These are phyloP conservation scores for Fusarium temperatum DNA, from an alignment of 2,329 filamentous ascomycete species.

Conservation along the genomic window DNA sequence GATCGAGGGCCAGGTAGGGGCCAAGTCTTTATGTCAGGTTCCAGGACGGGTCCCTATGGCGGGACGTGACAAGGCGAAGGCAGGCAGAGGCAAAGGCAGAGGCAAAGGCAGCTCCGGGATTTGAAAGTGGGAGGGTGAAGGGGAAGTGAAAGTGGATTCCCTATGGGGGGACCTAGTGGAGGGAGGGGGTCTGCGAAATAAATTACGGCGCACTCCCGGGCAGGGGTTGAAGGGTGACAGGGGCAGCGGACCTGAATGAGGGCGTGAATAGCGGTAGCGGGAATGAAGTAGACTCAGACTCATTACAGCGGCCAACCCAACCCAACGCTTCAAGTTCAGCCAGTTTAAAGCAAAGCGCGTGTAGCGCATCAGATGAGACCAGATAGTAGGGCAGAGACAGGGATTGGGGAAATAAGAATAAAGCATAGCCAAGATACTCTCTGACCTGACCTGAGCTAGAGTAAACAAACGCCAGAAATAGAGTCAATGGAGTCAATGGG, in stretches of 20 bases:
- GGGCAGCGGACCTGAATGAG: constrained; percentile 19
- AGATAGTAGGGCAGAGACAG: constrained; percentile 3
- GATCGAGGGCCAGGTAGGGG: constrained; percentile 43
- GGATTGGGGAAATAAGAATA: constrained; percentile 22
- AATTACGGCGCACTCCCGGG: constrained; percentile 29
- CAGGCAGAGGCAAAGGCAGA: not conserved
- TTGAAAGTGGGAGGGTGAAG: constrained; percentile 34
- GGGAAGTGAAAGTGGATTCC: constrained; percentile 35
- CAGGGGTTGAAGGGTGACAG: constrained; percentile 15
- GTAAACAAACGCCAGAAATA: constrained; percentile 31
- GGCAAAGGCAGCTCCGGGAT: constrained; percentile 21
- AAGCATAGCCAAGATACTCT: constrained; percentile 18
- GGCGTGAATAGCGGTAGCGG: constrained; percentile 30
- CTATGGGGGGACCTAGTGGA: constrained; percentile 19
- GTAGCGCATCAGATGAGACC: constrained; percentile 7
- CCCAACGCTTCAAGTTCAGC: constrained; percentile 33
- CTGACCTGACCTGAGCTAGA: constrained; percentile 12
- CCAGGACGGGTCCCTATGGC: constrained; percentile 42
- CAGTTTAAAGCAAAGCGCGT: constrained; percentile 1
- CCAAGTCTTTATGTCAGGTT: constrained; percentile 46
- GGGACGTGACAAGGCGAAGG: constrained; percentile 42
- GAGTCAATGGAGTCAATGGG: constrained; percentile 20
- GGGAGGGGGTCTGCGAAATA: constrained; percentile 5
- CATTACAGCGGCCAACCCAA: constrained; percentile 33
- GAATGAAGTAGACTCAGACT: constrained; percentile 19